These are phyloP conservation scores for Quercus lobata DNA, from an alignment of 331 rosid genomes.

Conservation along the genomic window DNA sequence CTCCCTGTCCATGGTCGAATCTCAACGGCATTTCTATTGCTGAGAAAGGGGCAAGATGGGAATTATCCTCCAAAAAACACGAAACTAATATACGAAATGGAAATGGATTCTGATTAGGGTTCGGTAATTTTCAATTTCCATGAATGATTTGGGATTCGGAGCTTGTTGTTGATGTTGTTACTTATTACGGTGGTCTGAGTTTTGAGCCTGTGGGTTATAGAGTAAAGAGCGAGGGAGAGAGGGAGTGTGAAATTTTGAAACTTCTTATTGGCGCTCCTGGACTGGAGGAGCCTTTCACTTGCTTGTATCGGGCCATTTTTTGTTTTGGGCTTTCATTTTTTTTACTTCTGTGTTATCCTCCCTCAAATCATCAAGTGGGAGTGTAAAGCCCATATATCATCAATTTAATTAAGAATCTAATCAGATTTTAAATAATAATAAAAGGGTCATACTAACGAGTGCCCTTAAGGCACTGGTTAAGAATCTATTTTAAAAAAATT, in stretches of 20 bases:
- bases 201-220: too few species aligned
- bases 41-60: not conserved
- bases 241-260: conserved; percentile 22
- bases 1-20: conserved; percentile 85
- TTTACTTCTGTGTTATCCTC: not conserved
- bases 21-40: conserved; percentile 67
- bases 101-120: not conserved
- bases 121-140: not conserved
- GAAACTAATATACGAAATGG: not conserved
- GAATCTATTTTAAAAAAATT: too few species aligned
- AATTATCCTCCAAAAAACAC: not conserved
- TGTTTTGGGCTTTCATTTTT: not conserved
- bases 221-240: conserved; percentile 8
- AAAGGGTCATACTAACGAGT: too few species aligned
- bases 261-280: conserved; percentile 12
- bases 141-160: not conserved
- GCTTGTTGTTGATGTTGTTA: not conserved
- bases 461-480: too few species aligned
- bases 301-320: not conserved
- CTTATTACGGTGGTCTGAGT: too few species aligned
- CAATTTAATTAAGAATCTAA: too few species aligned
- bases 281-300: not conserved
- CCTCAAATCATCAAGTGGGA: too few species aligned
- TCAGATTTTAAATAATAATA: too few species aligned
- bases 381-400: too few species aligned